A percentile compares a stretch with the other conserved stretches of the same genome.
Evolutionary conservation across 192 early-diverging fungal species (phyloP).

Genomic region (Umbelopsis sp.): DNA sequence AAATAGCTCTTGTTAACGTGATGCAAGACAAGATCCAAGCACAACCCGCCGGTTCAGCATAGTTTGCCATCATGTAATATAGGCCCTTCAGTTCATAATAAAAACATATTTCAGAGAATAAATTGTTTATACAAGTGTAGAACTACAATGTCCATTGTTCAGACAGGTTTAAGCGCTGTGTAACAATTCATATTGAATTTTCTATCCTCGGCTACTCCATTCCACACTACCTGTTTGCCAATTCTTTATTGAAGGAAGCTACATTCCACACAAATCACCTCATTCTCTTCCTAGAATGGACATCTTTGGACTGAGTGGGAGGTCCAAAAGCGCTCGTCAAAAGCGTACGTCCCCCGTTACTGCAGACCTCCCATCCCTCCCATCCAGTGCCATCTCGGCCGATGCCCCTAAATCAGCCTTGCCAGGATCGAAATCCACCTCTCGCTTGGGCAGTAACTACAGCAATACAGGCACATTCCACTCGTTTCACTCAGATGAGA

Average conservation of each 20-base stretch:
- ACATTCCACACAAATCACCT: neutral
- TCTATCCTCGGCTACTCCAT: neutral
- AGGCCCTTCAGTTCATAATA: too few species aligned
- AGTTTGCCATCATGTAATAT: neutral
- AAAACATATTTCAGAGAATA: too few species aligned
- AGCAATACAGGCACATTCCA: constrained; percentile 1
- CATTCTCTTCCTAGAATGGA: constrained; percentile 28
- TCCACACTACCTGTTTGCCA: neutral
- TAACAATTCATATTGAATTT: too few species aligned
- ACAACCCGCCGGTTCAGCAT: constrained; percentile 35
- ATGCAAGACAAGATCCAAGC: constrained; percentile 59
- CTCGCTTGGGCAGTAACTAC: neutral
- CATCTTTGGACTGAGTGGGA: constrained; percentile 31
- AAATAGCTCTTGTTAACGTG: constrained; percentile 52
- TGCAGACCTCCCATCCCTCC: constrained; percentile 4
- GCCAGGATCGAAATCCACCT: neutral
- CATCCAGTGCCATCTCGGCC: constrained; percentile 13
- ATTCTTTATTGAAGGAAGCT: constrained; percentile 8
- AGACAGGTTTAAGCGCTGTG: too few species aligned
- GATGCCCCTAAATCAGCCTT: constrained; percentile 1
- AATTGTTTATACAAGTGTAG: too few species aligned
- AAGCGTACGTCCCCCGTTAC: neutral
- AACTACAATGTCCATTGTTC: too few species aligned
- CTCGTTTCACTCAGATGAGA: constrained; percentile 27
- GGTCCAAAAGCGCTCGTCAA: constrained; percentile 20